Base-by-base conservation (phyloP, 441 rosid genomes). In the Sinapis alba region DNA sequence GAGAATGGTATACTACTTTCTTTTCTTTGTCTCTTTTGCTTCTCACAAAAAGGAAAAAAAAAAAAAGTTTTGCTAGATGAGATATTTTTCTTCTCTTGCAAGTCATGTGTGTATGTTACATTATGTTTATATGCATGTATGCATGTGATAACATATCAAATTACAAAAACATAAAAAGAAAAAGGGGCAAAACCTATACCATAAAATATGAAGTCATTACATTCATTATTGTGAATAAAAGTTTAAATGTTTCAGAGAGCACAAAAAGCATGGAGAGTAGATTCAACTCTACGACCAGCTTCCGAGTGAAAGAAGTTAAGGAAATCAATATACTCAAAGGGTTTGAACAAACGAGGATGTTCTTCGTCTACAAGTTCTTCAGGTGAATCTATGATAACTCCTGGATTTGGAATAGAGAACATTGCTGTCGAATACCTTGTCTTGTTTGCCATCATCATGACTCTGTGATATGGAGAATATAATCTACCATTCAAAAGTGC, bases 341-440 rank as follows among this genome's bases (percentile, higher is more conserved):
- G 88, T 74, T 81, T 85, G 78, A 84, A 90, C 3, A 81, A 58
- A 72, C 84, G 71, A 1, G 94, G 96, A 62, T 88, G 88, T 5
- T 85, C 81, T 71, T 87, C 86, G 60, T 90, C 91, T 0, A 86
- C 73, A 28, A 88, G 26, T 68, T 88, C 90, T 19, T 81, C 73
- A 0, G 90, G 94, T 9, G 94, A 82, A 66, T 88, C 84, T 3
- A 92, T 68, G 2, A 71, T 24, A 53, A 76, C 80, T 6, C 82
- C 88, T 2, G 56, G 69, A 77, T 79, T 90, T 0, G 92, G 89
- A 41, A 79, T 5, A 9, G 92, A 81, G 83, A 92, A 92, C 62
- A 92, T 63, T 9, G 83, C 94, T 0, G 72, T 59, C 0, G 90
- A 85, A 61, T 87, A 87, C 64, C 94, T 88, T 13, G 84, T 73